These are phyloP conservation scores for Vitis hybrid DNA, from an alignment of 177 flowering plant genomes.

Conservation along the genomic window DNA sequence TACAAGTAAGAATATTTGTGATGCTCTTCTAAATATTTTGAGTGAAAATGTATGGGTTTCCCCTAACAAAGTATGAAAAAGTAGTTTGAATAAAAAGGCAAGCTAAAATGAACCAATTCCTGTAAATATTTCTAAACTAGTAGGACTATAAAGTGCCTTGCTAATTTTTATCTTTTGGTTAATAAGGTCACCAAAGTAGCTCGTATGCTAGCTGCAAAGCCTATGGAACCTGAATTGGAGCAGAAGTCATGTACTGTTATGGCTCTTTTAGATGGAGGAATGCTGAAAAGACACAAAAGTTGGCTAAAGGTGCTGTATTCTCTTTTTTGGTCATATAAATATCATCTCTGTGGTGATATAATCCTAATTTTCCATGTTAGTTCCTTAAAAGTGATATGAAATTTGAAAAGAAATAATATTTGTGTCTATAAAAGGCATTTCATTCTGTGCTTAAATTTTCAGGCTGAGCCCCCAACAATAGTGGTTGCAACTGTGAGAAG, in stretches of 20 bases:
- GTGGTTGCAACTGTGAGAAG: slow-evolving; percentile 84
- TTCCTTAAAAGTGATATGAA: not conserved
- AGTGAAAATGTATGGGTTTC: not conserved
- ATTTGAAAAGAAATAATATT: not conserved
- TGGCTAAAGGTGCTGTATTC: slow-evolving; percentile 74
- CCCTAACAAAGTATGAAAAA: not conserved
- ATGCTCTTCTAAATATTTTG: not conserved
- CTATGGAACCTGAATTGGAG: slow-evolving; percentile 37
- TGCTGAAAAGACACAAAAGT: slow-evolving; percentile 78
- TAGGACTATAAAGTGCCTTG: not conserved
- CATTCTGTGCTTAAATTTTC: slow-evolving; percentile 9
- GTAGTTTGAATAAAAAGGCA: not conserved
- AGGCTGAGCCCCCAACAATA: slow-evolving; percentile 92
- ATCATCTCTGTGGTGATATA: not conserved
- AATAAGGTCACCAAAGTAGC: slow-evolving; percentile 91
- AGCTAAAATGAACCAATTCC: not conserved
- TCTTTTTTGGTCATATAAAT: not conserved
- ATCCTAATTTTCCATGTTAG: not conserved
- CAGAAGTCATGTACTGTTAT: slow-evolving; percentile 66
- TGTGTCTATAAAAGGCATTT: not conserved
- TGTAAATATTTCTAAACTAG: not conserved
- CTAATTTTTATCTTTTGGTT: slow-evolving; percentile 11
- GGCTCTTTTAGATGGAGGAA: slow-evolving; percentile 96
- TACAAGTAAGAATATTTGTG: slow-evolving; percentile 61
- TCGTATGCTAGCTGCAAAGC: slow-evolving; percentile 69